Evolutionary conservation across 257 asterid species (phyloP), one percentile per base, ranked within the genome.

Genomic region (Solanum habrochaites): DNA sequence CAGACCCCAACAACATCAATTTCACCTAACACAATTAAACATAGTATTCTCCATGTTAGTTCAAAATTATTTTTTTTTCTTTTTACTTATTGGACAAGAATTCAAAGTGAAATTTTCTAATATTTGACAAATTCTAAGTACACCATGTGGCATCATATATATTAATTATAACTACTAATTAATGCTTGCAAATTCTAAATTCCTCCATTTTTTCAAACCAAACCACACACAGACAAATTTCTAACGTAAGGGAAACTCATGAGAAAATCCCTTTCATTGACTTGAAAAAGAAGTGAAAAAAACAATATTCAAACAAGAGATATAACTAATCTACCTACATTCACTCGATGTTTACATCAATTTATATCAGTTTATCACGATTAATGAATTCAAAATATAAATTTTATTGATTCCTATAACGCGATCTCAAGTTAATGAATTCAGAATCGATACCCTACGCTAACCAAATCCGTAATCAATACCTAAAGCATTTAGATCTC

Each of bases 91-190:
- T 58, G 11, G n/a, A 3, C 77, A 37, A 56, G 35, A 15, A 83
- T 32, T 60, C 35, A 62, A 83, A n/a, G 52, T 16, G 39, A 4
- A 14, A 4, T 83, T 83, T 83, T 83, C 86, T 62, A 37, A 83
- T 83, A 62, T 66, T 64, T 64, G 86, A 66, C 80, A 84, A 66
- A 62, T 66, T 84, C 86, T 47, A 84, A 62, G 86, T 66, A 70
- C 45, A 25, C 60, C 62, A 70, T 70, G 80, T 84, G 86, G 86
- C 86, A 66, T 13, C 21, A 64, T 66, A 84, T 66, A 20, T 25
- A 70, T 70, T 16, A 52, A 62, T 62, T 10, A 10, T 62, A 23
- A 4, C 27, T 12, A 58, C 58, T 83, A 58, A 25, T 84, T 66
- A 84, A 84, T 84, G 62, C 86, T 70, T 62, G 77, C 39, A 84